phyloP scores from a whole-genome alignment of 1,139 yeast species.

The Nakaseomyces sp. region DNA sequence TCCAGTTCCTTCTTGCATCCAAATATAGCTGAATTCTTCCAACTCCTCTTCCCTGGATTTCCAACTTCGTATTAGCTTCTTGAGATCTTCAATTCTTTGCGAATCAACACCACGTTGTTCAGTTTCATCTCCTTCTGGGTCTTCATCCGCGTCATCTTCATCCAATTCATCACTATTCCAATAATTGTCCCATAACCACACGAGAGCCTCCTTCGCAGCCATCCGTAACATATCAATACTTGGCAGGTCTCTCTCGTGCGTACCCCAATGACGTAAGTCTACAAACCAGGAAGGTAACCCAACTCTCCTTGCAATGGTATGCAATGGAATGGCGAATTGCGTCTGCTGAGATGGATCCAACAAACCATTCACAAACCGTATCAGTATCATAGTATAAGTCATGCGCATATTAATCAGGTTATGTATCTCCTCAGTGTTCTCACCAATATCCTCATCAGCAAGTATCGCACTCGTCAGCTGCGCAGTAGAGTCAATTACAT shows the following conservation, averaged over 20 bases:
- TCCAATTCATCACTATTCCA: constrained; percentile 45
- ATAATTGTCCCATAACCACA: constrained; percentile 68
- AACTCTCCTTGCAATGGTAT: constrained; percentile 58
- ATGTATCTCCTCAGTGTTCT: constrained; percentile 10
- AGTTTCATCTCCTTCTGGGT: constrained; percentile 26
- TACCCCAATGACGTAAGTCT: constrained; percentile 82
- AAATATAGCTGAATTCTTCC: constrained; percentile 27
- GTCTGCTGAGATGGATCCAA: constrained; percentile 83
- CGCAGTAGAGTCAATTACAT: constrained; percentile 69
- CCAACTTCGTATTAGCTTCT: constrained; percentile 9
- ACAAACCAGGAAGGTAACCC: constrained; percentile 78
- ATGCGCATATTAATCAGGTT: constrained; percentile 14
- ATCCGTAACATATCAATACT: constrained; percentile 55
- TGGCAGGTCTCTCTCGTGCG: constrained; percentile 76
- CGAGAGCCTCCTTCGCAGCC: constrained; percentile 51
- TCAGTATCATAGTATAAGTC: constrained; percentile 53
- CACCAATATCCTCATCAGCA: constrained; percentile 35
- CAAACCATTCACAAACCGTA: constrained; percentile 85
- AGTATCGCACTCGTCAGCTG: constrained; percentile 47
- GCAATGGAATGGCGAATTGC: constrained; percentile 69
- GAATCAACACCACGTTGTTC: constrained; percentile 18
- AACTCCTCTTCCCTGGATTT: constrained; percentile 28
- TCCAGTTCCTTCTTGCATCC: constrained; percentile 13
- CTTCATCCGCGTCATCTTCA: constrained; percentile 25
- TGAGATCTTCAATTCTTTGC: constrained; percentile 5